Evolutionary conservation across 352 stramenopile species (phyloP).

Genomic region (Pythium sukuiense): DNA sequence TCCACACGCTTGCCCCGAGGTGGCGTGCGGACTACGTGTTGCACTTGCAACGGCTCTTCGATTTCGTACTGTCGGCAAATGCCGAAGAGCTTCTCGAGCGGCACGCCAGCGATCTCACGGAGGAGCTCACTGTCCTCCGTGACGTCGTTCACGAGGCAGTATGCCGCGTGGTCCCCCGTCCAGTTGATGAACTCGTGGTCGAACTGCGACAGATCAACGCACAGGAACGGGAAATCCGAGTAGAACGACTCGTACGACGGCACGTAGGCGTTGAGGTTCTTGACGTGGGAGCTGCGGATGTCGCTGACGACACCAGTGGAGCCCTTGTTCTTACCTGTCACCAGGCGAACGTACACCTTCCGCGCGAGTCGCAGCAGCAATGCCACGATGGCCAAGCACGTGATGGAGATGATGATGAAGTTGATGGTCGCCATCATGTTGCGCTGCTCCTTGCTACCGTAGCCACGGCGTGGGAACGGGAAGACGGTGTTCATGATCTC

Average conservation of each 20-base stretch:
- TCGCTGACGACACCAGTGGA: conserved; percentile 34
- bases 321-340: conserved; percentile 23
- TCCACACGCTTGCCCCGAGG: conserved; percentile 5
- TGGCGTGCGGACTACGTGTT: conserved; percentile 16
- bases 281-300: conserved; percentile 45
- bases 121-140: conserved; percentile 45
- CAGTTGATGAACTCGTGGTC: conserved; percentile 57
- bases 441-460: conserved; percentile 41
- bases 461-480: conserved; percentile 48
- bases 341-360: conserved; percentile 17
- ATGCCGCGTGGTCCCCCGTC: conserved; percentile 51
- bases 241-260: conserved; percentile 70
- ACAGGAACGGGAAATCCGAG: conserved; percentile 66
- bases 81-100: conserved; percentile 57
- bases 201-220: conserved; percentile 52
- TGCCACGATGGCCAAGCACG: conserved; percentile 13
- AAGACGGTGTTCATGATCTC: conserved; percentile 52
- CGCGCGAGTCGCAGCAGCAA: conserved; percentile 9
- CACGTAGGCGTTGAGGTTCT: conserved; percentile 56
- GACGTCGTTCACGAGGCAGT: conserved; percentile 72
- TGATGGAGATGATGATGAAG: conserved; percentile 28
- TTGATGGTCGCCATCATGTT: conserved; percentile 45
- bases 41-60: not conserved
- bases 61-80: conserved; percentile 58
- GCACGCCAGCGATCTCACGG: conserved; percentile 37